Conservation (phyloP, 2,329 filamentous ascomycete species). For the Coleophoma crateriformis region DNA sequence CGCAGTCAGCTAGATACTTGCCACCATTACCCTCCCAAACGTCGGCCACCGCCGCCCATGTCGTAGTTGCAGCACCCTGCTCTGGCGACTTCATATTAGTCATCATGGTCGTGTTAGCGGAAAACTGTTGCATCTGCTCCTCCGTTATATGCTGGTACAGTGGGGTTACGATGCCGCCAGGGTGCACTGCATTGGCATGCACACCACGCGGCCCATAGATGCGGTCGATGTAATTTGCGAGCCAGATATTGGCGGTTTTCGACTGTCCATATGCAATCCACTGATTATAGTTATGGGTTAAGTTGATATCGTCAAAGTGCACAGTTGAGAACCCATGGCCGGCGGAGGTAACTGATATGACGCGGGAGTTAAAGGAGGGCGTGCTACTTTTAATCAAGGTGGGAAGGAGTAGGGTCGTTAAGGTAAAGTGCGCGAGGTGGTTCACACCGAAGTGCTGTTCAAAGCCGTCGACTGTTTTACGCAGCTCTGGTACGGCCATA, state of each 20-base stretch:
- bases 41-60: constrained; percentile 30
- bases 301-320: constrained; percentile 30
- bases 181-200: constrained; percentile 34
- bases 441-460: constrained; percentile 46
- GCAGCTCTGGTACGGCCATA: constrained; percentile 3
- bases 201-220: constrained; percentile 32
- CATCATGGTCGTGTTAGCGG: too few species aligned
- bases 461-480: constrained; percentile 31
- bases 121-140: too few species aligned
- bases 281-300: constrained; percentile 28
- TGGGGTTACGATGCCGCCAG: constrained; percentile 32
- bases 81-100: constrained; percentile 20
- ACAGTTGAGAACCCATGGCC: constrained; percentile 26
- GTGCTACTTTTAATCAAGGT: constrained; percentile 30
- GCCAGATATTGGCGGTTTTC: constrained; percentile 41
- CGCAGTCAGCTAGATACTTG: constrained; percentile 35
- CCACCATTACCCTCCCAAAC: constrained; percentile 31
- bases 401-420: constrained; percentile 37
- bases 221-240: constrained; percentile 39
- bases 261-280: constrained; percentile 33
- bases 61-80: constrained; percentile 37
- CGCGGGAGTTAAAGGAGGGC: constrained; percentile 30
- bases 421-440: constrained; percentile 45
- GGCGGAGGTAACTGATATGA: constrained; percentile 33
- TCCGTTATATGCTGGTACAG: too few species aligned